phyloP scores from a whole-genome alignment of 345 rosid genomes.

The Gossypium longicalyx region DNA sequence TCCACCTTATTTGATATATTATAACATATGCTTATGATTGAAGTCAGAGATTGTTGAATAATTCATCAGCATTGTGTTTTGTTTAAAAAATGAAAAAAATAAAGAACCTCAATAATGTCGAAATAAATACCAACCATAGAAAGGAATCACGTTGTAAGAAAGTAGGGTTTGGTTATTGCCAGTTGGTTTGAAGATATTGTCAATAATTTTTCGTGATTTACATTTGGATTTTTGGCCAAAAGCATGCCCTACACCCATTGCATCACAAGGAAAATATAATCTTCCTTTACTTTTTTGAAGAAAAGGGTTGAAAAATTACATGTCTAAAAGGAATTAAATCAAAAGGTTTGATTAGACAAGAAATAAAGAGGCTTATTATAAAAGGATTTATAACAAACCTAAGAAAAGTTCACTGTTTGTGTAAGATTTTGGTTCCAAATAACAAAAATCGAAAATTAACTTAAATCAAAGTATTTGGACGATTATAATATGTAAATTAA shows the following conservation, averaged over 20 bases:
- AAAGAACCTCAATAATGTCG: not conserved
- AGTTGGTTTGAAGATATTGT: not conserved
- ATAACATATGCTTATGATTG: too few species aligned
- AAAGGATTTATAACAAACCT: conserved; percentile 26
- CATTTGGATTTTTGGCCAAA: conserved; percentile 10
- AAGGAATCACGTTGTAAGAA: not conserved
- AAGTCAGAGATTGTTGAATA: not conserved
- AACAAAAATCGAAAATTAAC: too few species aligned
- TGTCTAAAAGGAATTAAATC: conserved; percentile 11
- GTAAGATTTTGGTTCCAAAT: too few species aligned
- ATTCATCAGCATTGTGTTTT: too few species aligned
- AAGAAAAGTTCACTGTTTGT: conserved; percentile 17
- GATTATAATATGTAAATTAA: too few species aligned
- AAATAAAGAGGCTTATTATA: conserved; percentile 14
- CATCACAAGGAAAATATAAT: conserved; percentile 19
- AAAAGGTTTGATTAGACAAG: conserved; percentile 33
- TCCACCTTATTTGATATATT: too few species aligned
- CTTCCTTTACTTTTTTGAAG: conserved; percentile 1
- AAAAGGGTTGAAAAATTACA: conserved; percentile 14
- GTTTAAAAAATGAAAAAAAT: too few species aligned
- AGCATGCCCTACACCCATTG: conserved; percentile 20
- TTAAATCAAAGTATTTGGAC: too few species aligned
- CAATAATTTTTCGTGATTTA: not conserved
- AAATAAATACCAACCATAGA: not conserved
- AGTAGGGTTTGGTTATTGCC: not conserved